Conservation (phyloP, 1,139 yeast genomes). For the Schwanniomyces etchellsii region DNA sequence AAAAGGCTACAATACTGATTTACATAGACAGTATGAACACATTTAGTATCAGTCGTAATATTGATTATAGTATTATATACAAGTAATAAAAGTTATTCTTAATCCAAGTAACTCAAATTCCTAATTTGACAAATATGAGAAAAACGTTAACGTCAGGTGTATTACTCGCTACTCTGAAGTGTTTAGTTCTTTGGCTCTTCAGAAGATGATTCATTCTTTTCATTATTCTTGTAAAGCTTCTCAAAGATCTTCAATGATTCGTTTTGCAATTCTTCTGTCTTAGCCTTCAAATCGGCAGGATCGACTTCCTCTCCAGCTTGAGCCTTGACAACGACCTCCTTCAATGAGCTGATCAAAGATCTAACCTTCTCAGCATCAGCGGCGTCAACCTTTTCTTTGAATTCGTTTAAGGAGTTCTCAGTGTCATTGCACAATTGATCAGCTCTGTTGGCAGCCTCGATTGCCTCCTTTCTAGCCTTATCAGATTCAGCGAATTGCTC, state of each 20-base stretch:
- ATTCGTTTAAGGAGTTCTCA: slow-evolving; percentile 89
- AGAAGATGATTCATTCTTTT: slow-evolving; percentile 20
- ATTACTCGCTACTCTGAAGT: slow-evolving; percentile 1
- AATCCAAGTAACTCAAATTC: slow-evolving; percentile 1
- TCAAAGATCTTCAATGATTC: slow-evolving; percentile 91
- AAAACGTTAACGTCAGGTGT: not conserved
- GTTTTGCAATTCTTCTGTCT: slow-evolving; percentile 92
- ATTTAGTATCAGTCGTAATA: not conserved
- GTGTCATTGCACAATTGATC: slow-evolving; percentile 96
- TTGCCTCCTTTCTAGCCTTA: slow-evolving; percentile 90
- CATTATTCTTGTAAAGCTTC: slow-evolving; percentile 84
- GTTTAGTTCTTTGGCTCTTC: slow-evolving; percentile 42
- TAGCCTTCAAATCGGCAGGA: slow-evolving; percentile 78
- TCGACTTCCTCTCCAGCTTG: slow-evolving; percentile 89
- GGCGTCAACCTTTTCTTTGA: slow-evolving; percentile 87
- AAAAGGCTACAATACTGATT: not conserved
- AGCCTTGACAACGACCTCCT: slow-evolving; percentile 90
- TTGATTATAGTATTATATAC: slow-evolving; percentile 10
- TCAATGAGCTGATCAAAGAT: slow-evolving; percentile 69
- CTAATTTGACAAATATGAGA: not conserved
- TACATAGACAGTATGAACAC: not conserved
- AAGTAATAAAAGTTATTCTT: slow-evolving; percentile 7
- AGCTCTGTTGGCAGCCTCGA: slow-evolving; percentile 95
- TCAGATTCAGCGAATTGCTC: slow-evolving; percentile 97
- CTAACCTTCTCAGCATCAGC: slow-evolving; percentile 83